Conservation (phyloP, 805 yeast species). For the Komagataella kurtzmanii region DNA sequence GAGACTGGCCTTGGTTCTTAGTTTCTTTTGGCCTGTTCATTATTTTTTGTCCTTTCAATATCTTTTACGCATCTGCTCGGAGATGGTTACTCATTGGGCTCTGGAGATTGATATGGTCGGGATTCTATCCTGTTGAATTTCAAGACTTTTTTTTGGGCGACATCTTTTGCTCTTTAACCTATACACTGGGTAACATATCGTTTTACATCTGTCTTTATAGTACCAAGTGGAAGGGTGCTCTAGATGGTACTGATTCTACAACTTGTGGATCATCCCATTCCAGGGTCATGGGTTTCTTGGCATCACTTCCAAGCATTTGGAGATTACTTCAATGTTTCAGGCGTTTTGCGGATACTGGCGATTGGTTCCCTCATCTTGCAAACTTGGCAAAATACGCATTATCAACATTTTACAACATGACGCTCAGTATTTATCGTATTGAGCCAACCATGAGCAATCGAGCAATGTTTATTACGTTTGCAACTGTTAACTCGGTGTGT, state of each 20-base stretch:
- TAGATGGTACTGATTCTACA: conserved; percentile 22
- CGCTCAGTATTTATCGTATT: conserved; percentile 70
- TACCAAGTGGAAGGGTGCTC: conserved; percentile 49
- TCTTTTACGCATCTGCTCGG: conserved; percentile 48
- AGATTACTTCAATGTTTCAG: conserved; percentile 83
- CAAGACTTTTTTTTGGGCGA: conserved; percentile 91
- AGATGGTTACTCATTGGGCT: conserved; percentile 64
- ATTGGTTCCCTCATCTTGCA: conserved; percentile 92
- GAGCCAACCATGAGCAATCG: conserved; percentile 27
- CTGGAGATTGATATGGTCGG: conserved; percentile 66
- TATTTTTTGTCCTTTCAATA: conserved; percentile 48
- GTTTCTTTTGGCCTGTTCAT: conserved; percentile 36
- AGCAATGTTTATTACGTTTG: conserved; percentile 59
- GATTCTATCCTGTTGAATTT: conserved; percentile 90
- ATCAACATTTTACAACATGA: conserved; percentile 53
- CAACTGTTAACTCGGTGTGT: conserved; percentile 55
- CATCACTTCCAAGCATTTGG: conserved; percentile 81
- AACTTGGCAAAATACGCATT: conserved; percentile 69
- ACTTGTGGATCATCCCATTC: conserved; percentile 73
- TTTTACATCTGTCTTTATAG: conserved; percentile 78
- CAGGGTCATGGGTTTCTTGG: conserved; percentile 66
- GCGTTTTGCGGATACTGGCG: conserved; percentile 87
- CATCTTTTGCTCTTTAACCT: conserved; percentile 77
- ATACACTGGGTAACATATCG: conserved; percentile 74
- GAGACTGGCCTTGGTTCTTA: conserved; percentile 73